These are phyloP conservation scores for Suillus discolor DNA, from an alignment of 768 basidiomycete species.

Conservation along the genomic window DNA sequence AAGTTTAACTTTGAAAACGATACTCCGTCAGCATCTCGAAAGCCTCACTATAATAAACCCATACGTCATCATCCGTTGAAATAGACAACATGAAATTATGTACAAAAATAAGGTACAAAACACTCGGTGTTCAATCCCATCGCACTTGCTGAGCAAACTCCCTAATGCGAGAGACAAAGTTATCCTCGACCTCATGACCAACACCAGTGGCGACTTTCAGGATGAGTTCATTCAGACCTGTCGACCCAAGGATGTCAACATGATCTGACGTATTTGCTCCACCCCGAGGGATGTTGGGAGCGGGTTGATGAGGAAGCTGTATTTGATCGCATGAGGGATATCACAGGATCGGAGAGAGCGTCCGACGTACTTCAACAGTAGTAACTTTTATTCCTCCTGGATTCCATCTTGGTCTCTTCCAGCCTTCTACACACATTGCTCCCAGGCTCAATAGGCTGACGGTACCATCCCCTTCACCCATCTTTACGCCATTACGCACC, in stretches of 20 bases:
- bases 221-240: constrained; percentile 85
- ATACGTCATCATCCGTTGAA: background rate
- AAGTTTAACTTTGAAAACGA: background rate
- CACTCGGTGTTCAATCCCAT: constrained; percentile 61
- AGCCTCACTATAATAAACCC: background rate
- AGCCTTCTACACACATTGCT: constrained; percentile 96
- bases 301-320: constrained; percentile 81
- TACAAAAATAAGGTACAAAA: background rate
- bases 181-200: constrained; percentile 70
- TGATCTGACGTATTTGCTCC: constrained; percentile 93
- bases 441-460: constrained; percentile 84
- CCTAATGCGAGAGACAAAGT: constrained; percentile 74
- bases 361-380: constrained; percentile 74
- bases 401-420: constrained; percentile 90
- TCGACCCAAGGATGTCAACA: constrained; percentile 82
- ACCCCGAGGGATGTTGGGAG: constrained; percentile 74
- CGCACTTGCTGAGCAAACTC: constrained; percentile 72
- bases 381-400: constrained; percentile 85
- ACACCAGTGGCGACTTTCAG: constrained; percentile 86
- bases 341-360: constrained; percentile 1
- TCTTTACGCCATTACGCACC: constrained; percentile 84
- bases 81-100: background rate
- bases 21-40: background rate
- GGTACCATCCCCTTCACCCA: constrained; percentile 96
- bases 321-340: constrained; percentile 14